Percentiles rank a stretch among this genome's conserved stretches.
These are phyloP conservation scores for Tuber microsphaerosporum DNA, from an alignment of 495 filamentous ascomycete genomes.

Conservation along the genomic window DNA sequence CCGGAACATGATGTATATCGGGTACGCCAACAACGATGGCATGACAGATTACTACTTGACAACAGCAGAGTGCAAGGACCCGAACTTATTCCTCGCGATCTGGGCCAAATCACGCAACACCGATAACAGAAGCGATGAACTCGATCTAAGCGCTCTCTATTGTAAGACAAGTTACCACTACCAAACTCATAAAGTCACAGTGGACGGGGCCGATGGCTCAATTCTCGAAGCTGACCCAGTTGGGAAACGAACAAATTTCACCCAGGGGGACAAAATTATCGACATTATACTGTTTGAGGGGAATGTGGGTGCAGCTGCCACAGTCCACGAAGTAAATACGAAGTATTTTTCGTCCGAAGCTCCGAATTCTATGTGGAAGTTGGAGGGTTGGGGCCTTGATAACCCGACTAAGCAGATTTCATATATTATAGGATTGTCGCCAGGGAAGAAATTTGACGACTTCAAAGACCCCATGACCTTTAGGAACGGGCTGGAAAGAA, in stretches of 20 bases:
- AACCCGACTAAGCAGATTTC: constrained; percentile 18
- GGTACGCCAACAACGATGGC: too few relatives aligned
- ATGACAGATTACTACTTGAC: too few relatives aligned
- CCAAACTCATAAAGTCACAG: constrained; percentile 20
- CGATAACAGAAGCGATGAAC: background rate
- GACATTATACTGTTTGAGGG: constrained; percentile 43
- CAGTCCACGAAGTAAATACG: too few relatives aligned
- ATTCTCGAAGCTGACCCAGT: background rate
- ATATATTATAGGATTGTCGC: too few relatives aligned
- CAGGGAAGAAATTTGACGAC: too few relatives aligned
- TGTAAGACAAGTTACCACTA: constrained; percentile 44
- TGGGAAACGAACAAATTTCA: constrained; percentile 29
- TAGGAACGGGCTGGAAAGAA: constrained; percentile 33
- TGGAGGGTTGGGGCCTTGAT: constrained; percentile 17
- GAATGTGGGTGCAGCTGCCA: constrained; percentile 17
- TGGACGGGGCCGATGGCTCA: constrained; percentile 21
- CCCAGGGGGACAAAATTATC: constrained; percentile 37
- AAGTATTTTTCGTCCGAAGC: too few relatives aligned
- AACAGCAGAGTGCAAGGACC: too few relatives aligned
- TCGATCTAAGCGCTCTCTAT: constrained; percentile 42
- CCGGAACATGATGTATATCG: too few relatives aligned
- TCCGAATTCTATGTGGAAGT: background rate
- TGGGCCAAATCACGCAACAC: background rate
- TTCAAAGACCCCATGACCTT: constrained; percentile 34
- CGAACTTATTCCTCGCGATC: background rate